Percentiles rank a stretch among this genome's conserved stretches.
phyloP scores from a whole-genome alignment of 257 asterid species.

The Forsythia viridissima region DNA sequence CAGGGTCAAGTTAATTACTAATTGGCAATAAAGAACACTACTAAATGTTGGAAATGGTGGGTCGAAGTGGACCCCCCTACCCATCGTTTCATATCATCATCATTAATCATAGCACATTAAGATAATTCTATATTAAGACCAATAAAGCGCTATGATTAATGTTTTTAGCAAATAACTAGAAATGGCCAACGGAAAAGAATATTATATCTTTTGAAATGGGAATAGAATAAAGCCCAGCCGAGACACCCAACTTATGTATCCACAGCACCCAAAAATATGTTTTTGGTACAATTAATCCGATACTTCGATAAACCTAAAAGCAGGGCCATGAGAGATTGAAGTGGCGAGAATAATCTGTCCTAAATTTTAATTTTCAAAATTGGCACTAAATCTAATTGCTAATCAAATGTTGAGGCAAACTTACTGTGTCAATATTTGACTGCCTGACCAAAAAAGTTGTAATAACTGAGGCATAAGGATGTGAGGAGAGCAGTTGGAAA shows the following conservation, averaged over 20 bases:
- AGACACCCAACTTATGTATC: neutral
- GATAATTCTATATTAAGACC: neutral
- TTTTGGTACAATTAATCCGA: neutral
- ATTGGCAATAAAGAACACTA: neutral
- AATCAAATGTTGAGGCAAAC: neutral
- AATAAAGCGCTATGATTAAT: neutral
- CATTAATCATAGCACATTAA: neutral
- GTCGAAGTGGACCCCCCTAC: neutral
- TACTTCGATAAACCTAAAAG: neutral
- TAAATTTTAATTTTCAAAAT: neutral
- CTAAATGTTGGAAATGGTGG: neutral
- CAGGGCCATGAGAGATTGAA: neutral
- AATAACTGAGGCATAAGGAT: neutral
- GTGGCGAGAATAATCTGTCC: neutral
- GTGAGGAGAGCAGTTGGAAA: neutral
- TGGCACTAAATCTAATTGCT: neutral
- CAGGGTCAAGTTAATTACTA: neutral
- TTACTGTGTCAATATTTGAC: neutral
- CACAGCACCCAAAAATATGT: neutral
- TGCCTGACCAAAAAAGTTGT: neutral
- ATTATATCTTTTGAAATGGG: neutral
- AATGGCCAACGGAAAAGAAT: neutral
- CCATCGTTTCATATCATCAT: neutral
- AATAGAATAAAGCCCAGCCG: neutral
- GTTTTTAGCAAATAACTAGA: neutral